Conservation (phyloP, 345 rosid genomes). For the Cardamine resedifolia region DNA sequence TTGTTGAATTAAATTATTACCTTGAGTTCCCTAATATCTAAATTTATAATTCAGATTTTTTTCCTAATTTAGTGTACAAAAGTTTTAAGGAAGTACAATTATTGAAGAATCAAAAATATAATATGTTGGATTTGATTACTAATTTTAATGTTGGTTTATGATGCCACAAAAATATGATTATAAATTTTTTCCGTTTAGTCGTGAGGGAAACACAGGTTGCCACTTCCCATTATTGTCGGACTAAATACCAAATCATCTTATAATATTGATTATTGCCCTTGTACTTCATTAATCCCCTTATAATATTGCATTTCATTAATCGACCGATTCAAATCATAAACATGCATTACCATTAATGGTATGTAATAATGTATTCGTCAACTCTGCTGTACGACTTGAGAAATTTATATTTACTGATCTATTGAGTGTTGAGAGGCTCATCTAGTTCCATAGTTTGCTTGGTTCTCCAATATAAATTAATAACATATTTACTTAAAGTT, state of each 20-base stretch:
- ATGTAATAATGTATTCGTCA: conserved; percentile 3
- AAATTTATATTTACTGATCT: background rate
- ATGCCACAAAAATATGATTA: background rate
- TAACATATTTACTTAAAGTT: too few species aligned
- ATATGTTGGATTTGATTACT: background rate
- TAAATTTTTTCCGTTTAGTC: conserved; percentile 7
- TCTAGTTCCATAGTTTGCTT: background rate
- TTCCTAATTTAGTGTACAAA: background rate
- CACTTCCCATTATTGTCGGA: conserved; percentile 26
- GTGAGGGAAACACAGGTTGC: conserved; percentile 33
- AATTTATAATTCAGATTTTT: background rate
- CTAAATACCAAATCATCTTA: background rate
- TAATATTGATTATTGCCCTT: background rate
- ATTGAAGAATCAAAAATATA: background rate
- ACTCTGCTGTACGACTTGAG: background rate
- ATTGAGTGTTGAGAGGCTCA: background rate
- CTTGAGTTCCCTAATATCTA: background rate
- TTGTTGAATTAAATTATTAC: background rate
- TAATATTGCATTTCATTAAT: background rate
- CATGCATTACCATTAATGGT: conserved; percentile 27
- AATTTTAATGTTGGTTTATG: background rate
- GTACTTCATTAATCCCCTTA: background rate
- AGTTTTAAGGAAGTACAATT: background rate
- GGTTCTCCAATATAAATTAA: background rate
- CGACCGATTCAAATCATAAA: conserved; percentile 8